Evolutionary conservation across 225 moss, liverwort and hornwort genomes (phyloP).

Genomic region (Antitrichia curtipendula): DNA sequence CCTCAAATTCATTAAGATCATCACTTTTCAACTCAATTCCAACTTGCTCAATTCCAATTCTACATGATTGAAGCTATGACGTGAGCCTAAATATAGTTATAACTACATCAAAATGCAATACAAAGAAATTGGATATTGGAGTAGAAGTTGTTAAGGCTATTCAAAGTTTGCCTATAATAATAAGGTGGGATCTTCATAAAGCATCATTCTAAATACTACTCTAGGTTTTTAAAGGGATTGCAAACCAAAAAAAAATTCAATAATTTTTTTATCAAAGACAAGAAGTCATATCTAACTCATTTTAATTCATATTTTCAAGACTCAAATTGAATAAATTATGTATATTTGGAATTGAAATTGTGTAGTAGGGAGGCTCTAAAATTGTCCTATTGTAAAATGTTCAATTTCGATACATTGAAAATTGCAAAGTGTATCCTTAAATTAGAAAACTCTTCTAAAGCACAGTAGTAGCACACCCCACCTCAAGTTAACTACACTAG

Average conservation of each 20-base stretch:
- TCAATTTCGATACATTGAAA: accelerated
- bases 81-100: neutral
- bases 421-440: accelerated
- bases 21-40: neutral
- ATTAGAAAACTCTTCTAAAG: neutral
- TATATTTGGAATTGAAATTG: neutral
- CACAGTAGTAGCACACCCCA: accelerated
- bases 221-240: accelerated
- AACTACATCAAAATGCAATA: neutral
- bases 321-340: neutral
- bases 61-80: neutral
- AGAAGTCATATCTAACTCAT: neutral
- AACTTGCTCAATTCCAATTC: neutral
- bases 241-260: neutral
- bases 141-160: neutral
- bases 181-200: neutral
- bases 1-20: neutral
- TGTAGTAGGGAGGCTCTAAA: neutral
- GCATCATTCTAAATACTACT: neutral
- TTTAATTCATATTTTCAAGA: neutral
- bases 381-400: neutral
- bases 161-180: accelerated
- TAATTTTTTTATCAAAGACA: neutral
- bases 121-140: accelerated
- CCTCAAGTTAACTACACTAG: neutral